Evolutionary conservation across 2,329 filamentous ascomycete genomes (phyloP).

Genomic region (Colletotrichum ledebouriae): DNA sequence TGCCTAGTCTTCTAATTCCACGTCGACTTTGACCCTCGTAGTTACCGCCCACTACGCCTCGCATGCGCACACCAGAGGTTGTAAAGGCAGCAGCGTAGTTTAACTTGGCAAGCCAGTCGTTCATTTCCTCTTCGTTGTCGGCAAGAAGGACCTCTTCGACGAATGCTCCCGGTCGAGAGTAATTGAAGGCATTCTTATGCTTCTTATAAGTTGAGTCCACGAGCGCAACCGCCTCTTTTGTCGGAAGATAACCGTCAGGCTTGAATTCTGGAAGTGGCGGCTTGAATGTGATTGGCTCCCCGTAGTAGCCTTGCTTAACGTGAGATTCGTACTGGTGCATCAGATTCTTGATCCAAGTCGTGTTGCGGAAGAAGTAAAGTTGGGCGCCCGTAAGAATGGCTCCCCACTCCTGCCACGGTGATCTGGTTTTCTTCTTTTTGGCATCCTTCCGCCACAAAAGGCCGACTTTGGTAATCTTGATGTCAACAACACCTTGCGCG

Average conservation of each 20-base stretch:
- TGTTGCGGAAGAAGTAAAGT: slow-evolving; percentile 95
- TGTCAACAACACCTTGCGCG: slow-evolving; percentile 93
- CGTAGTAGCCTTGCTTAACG: slow-evolving; percentile 80
- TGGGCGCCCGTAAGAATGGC: slow-evolving; percentile 97
- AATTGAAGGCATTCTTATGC: slow-evolving; percentile 95
- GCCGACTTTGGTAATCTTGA: slow-evolving; percentile 97
- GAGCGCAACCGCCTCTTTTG: slow-evolving; percentile 90
- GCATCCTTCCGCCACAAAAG: slow-evolving; percentile 93
- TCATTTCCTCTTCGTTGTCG: slow-evolving; percentile 90
- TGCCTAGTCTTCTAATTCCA: slow-evolving; percentile 79
- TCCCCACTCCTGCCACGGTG: slow-evolving; percentile 99
- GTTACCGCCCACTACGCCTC: slow-evolving; percentile 85
- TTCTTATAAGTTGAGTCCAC: slow-evolving; percentile 90
- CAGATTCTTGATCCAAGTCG: slow-evolving; percentile 89
- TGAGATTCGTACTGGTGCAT: slow-evolving; percentile 91
- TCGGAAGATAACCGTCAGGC: slow-evolving; percentile 92
- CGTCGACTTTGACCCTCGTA: slow-evolving; percentile 86
- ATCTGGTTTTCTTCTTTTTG: slow-evolving; percentile 94
- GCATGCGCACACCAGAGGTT: slow-evolving; percentile 90
- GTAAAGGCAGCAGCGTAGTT: slow-evolving; percentile 97
- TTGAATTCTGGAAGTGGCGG: slow-evolving; percentile 94
- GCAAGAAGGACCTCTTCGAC: slow-evolving; percentile 92
- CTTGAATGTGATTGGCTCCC: slow-evolving; percentile 86
- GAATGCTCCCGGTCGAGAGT: slow-evolving; percentile 83
- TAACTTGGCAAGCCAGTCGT: slow-evolving; percentile 95